These are phyloP conservation scores for Dipteronia dyeriana DNA, from an alignment of 345 rosid genomes.

Conservation along the genomic window DNA sequence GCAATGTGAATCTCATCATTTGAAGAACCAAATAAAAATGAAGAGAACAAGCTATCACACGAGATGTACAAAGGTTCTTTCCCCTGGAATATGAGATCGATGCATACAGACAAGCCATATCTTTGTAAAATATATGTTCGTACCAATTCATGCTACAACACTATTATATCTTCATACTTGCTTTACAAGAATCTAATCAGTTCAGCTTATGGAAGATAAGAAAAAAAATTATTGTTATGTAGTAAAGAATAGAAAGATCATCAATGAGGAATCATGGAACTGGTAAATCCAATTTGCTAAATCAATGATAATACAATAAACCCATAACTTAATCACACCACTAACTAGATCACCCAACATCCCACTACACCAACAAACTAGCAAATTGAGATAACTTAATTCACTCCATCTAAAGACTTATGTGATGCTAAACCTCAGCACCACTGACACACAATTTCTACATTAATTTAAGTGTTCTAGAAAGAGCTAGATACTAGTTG, in stretches of 20 bases:
- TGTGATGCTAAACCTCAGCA: too few relatives aligned
- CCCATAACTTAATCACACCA: too few relatives aligned
- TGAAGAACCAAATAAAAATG: background rate
- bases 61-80: background rate
- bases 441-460: too few relatives aligned
- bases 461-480: too few relatives aligned
- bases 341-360: too few relatives aligned
- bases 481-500: too few relatives aligned
- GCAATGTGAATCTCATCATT: background rate
- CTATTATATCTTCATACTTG: background rate
- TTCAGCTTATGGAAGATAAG: background rate
- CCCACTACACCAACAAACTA: too few relatives aligned
- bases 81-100: background rate
- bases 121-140: background rate
- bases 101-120: background rate
- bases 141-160: background rate
- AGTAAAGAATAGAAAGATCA: background rate
- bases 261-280: background rate
- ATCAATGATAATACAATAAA: background rate
- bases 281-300: background rate
- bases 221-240: background rate
- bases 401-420: too few relatives aligned
- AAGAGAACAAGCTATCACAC: background rate
- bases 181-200: background rate
- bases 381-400: too few relatives aligned